Conservation (phyloP, 176 grass and related monocot genomes). For the Coix lacrymajobi region DNA sequence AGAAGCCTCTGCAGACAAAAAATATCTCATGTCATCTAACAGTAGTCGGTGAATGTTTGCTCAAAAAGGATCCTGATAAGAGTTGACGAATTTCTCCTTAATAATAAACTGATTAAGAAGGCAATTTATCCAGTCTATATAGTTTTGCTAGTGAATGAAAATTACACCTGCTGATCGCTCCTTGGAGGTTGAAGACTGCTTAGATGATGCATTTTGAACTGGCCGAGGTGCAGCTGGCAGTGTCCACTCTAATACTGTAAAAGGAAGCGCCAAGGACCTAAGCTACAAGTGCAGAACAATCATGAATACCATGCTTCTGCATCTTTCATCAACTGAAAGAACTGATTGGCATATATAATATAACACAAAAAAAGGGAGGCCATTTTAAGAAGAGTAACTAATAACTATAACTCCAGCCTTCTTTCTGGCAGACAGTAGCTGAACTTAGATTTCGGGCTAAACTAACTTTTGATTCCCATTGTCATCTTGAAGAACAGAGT, state of each 20-base stretch:
- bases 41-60: neutral
- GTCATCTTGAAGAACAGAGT: neutral
- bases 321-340: slow-evolving; percentile 9
- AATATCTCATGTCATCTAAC: slow-evolving; percentile 30
- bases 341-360: slow-evolving; percentile 1
- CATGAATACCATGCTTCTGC: slow-evolving; percentile 20
- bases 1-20: slow-evolving; percentile 54
- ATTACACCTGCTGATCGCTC: slow-evolving; percentile 46
- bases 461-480: slow-evolving; percentile 6
- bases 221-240: slow-evolving; percentile 78
- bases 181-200: slow-evolving; percentile 54
- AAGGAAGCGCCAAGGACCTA: slow-evolving; percentile 99
- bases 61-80: neutral
- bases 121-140: slow-evolving; percentile 2
- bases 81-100: neutral
- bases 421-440: slow-evolving; percentile 4
- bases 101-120: slow-evolving; percentile 1
- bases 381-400: neutral
- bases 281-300: slow-evolving; percentile 62
- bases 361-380: neutral
- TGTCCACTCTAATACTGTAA: slow-evolving; percentile 98
- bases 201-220: slow-evolving; percentile 57
- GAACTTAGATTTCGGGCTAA: neutral
- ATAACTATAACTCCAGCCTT: neutral
- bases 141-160: slow-evolving; percentile 22